Conservation (phyloP, 164 flowering plant species). For the Santalum album region DNA sequence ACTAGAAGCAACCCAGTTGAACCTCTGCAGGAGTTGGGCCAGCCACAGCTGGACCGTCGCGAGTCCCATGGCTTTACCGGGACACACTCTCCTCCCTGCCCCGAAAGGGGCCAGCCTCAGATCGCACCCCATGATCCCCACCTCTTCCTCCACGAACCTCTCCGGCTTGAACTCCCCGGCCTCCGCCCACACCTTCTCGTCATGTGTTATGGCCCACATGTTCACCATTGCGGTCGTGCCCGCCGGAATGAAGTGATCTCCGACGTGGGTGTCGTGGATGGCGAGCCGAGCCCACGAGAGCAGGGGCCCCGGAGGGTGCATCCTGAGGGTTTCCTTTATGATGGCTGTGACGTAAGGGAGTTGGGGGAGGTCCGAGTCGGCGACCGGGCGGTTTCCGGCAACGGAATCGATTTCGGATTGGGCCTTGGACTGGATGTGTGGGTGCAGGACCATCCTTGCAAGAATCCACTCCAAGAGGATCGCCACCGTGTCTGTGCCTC, state of each 20-base stretch:
- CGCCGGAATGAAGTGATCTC: slow-evolving; percentile 35
- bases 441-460: slow-evolving; percentile 60
- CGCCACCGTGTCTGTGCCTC: slow-evolving; percentile 64
- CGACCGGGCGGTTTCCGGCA: slow-evolving; percentile 12
- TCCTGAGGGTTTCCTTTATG: slow-evolving; percentile 9
- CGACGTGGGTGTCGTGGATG: slow-evolving; percentile 43
- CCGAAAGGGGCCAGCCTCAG: slow-evolving; percentile 63
- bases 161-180: slow-evolving; percentile 41
- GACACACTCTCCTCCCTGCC: slow-evolving; percentile 58
- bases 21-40: slow-evolving; percentile 51
- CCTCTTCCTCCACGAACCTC: slow-evolving; percentile 42
- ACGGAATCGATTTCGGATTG: slow-evolving; percentile 39
- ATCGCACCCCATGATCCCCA: slow-evolving; percentile 51
- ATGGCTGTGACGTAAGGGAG: slow-evolving; percentile 5
- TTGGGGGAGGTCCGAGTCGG: neutral
- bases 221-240: slow-evolving; percentile 70
- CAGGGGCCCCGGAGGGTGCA: slow-evolving; percentile 13
- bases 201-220: slow-evolving; percentile 72
- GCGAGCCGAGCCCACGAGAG: slow-evolving; percentile 32
- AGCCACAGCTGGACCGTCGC: slow-evolving; percentile 62
- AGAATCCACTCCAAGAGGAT: slow-evolving; percentile 58
- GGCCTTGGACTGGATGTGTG: slow-evolving; percentile 48
- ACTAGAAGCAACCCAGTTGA: slow-evolving; percentile 30
- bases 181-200: slow-evolving; percentile 33
- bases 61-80: slow-evolving; percentile 56